Percentiles rank a stretch among this genome's conserved stretches.
Conservation (phyloP, 2,329 filamentous ascomycete genomes). For the Aspergillus tamarii region DNA sequence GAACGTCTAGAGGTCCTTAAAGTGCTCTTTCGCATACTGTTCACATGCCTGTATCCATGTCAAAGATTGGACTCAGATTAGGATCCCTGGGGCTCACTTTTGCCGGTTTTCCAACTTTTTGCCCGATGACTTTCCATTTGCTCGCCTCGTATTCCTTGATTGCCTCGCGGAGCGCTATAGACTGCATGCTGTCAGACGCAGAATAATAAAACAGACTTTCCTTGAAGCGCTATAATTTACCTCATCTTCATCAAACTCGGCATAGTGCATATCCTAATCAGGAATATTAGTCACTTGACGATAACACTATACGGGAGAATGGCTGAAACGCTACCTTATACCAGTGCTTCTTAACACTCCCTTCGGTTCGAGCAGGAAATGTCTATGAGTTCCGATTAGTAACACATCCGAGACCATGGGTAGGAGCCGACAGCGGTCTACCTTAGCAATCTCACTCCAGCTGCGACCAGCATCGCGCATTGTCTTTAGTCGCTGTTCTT, state of each 20-base stretch:
- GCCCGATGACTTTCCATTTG: constrained; percentile 97
- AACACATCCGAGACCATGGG: not conserved
- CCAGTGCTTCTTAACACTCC: constrained; percentile 99
- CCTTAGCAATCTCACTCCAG: constrained; percentile 99
- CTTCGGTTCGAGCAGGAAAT: constrained; percentile 91
- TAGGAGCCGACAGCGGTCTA: constrained; percentile 44
- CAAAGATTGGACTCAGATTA: constrained; percentile 21
- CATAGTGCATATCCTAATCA: constrained; percentile 94
- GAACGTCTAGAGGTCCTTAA: constrained; percentile 52
- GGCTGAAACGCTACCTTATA: constrained; percentile 72
- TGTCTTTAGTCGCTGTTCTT: constrained; percentile 88
- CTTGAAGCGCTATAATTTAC: constrained; percentile 52
- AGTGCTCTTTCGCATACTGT: constrained; percentile 96
- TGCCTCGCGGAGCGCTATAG: constrained; percentile 71
- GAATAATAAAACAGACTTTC: not conserved
- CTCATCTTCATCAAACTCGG: constrained; percentile 97
- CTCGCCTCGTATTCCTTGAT: constrained; percentile 99
- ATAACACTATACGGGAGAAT: not conserved
- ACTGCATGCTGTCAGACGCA: constrained; percentile 32
- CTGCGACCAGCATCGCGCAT: constrained; percentile 93
- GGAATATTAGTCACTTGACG: constrained; percentile 16
- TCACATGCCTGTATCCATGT: constrained; percentile 67
- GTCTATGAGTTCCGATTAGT: constrained; percentile 57
- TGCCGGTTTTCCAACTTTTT: constrained; percentile 95
- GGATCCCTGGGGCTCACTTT: constrained; percentile 62